A percentile compares a stretch with the other conserved stretches of the same genome.
Evolutionary conservation across 2,329 filamentous ascomycete genomes (phyloP).

Genomic region (Cladosporium velox): DNA sequence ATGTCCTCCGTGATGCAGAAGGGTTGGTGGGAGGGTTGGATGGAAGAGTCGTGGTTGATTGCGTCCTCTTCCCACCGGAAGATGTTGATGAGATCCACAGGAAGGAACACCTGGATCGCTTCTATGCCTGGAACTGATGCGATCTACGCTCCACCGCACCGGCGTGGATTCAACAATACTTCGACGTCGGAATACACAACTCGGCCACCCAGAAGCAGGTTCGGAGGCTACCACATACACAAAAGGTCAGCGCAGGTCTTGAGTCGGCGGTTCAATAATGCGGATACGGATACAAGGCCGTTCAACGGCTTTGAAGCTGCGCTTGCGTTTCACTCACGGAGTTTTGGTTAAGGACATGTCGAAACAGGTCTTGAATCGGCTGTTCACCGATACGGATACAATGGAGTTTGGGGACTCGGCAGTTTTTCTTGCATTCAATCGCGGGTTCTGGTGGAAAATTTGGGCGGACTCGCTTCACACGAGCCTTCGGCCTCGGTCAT

Average conservation of each 20-base stretch:
- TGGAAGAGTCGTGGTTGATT: neutral
- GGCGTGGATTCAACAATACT: no score
- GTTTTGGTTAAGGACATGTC: neutral
- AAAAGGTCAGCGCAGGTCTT: neutral
- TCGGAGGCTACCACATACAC: neutral
- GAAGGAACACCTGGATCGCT: neutral
- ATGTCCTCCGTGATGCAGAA: neutral
- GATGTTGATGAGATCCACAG: neutral
- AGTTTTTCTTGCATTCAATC: neutral
- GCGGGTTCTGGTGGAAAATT: neutral
- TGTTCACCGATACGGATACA: neutral
- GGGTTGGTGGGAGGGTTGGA: neutral
- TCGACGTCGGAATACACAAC: neutral
- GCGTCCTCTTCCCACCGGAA: neutral
- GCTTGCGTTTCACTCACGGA: neutral
- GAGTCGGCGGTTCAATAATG: neutral
- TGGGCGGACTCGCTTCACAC: neutral
- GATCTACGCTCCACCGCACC: no score
- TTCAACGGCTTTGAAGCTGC: neutral
- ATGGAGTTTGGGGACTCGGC: neutral
- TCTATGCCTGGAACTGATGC: neutral
- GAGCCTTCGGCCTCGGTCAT: neutral
- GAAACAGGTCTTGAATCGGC: neutral
- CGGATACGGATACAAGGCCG: neutral
- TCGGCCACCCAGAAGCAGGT: neutral